Percentiles rank a stretch among this genome's conserved stretches.
Evolutionary conservation across 1,284 basidiomycete genomes (phyloP).

Genomic region (Ganoderma multipileum): DNA sequence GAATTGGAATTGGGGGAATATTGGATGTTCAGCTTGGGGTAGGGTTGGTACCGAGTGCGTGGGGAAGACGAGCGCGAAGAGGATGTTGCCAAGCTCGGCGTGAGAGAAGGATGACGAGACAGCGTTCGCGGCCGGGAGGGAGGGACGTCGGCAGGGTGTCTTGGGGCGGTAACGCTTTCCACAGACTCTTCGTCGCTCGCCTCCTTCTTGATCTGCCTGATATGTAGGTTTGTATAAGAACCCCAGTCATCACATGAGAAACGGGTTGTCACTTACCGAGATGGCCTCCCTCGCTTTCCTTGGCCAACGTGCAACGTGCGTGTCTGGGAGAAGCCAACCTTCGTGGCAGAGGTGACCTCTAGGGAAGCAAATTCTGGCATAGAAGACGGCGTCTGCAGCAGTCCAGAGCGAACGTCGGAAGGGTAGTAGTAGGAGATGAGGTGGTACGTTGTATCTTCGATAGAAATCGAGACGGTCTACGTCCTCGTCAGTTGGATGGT

Average conservation of each 20-base stretch:
- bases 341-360: constrained; percentile 26
- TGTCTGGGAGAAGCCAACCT: constrained; percentile 25
- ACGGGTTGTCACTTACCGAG: constrained; percentile 13
- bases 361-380: constrained; percentile 28
- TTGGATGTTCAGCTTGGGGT: background rate
- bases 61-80: background rate
- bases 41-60: background rate
- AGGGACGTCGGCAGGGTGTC: background rate
- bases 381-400: constrained; percentile 30
- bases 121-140: background rate
- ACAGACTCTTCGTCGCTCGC: background rate
- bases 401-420: constrained; percentile 34
- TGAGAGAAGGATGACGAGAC: background rate
- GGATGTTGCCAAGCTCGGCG: background rate
- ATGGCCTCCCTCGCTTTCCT: constrained; percentile 21
- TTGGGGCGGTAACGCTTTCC: background rate
- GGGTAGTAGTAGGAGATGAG: constrained; percentile 37
- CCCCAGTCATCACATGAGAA: background rate
- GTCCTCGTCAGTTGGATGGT: background rate
- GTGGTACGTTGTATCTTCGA: constrained; percentile 35
- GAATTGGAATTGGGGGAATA: background rate
- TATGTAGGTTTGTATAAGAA: background rate
- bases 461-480: constrained; percentile 35
- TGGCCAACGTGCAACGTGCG: constrained; percentile 25
- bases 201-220: background rate